Percentiles rank a stretch among this genome's conserved stretches.
These are phyloP conservation scores for Nakazawaea holstii DNA, from an alignment of 805 yeast genomes.

Conservation along the genomic window DNA sequence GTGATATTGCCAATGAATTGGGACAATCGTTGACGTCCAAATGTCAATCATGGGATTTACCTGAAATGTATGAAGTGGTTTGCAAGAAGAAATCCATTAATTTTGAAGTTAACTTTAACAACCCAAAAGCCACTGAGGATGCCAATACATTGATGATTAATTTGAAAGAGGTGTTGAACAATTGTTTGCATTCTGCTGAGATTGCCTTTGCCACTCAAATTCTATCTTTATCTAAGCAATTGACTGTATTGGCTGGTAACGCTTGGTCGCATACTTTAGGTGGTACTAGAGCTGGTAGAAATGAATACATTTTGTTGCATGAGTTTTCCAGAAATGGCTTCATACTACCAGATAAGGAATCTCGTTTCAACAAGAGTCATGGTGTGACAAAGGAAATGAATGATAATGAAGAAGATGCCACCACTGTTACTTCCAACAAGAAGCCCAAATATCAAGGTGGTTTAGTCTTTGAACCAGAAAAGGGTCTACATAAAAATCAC, in stretches of 20 bases:
- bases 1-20: conserved; percentile 92
- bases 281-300: conserved; percentile 95
- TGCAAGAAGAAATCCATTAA: conserved; percentile 59
- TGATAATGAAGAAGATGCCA: conserved; percentile 35
- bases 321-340: conserved; percentile 78
- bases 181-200: conserved; percentile 68
- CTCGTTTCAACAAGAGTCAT: conserved; percentile 5
- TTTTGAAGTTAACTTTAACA: conserved; percentile 69
- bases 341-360: conserved; percentile 82
- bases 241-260: conserved; percentile 92
- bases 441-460: conserved; percentile 88
- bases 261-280: conserved; percentile 94
- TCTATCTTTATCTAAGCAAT: conserved; percentile 80
- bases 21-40: conserved; percentile 89
- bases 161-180: conserved; percentile 58
- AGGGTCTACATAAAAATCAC: conserved; percentile 85
- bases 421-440: conserved; percentile 45
- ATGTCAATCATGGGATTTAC: conserved; percentile 91
- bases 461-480: conserved; percentile 93
- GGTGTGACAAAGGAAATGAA: conserved; percentile 25
- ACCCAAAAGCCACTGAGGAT: conserved; percentile 60
- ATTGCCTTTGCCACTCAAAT: conserved; percentile 81
- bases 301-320: conserved; percentile 87
- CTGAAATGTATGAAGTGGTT: conserved; percentile 84
- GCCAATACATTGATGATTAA: conserved; percentile 64